These are phyloP conservation scores for Vitis hybrid DNA, from an alignment of 177 flowering plant genomes.

Conservation along the genomic window DNA sequence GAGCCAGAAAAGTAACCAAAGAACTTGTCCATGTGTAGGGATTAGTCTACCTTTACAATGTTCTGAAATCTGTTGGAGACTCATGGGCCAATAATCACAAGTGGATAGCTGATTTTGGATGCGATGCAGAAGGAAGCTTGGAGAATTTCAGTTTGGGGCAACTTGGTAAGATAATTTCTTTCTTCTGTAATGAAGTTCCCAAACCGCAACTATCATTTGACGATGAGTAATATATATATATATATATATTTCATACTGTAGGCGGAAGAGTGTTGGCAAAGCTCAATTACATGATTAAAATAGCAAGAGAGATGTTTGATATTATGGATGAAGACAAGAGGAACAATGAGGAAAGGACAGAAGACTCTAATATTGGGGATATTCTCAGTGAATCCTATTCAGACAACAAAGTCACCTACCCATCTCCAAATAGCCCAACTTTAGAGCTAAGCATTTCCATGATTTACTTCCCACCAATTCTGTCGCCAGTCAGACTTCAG, in stretches of 20 bases:
- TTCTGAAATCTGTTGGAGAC: neutral
- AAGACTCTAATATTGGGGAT: neutral
- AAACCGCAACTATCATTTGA: neutral
- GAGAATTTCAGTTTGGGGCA: slow-evolving; percentile 1
- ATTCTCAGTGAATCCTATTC: neutral
- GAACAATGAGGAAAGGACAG: neutral
- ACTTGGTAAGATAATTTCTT: slow-evolving; percentile 6
- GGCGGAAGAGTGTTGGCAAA: slow-evolving; percentile 3
- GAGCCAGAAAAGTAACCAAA: neutral
- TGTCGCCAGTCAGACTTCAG: slow-evolving; percentile 3
- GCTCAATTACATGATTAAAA: slow-evolving; percentile 3
- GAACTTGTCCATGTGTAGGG: neutral
- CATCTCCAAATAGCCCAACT: slow-evolving; percentile 3
- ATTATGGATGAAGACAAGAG: slow-evolving; percentile 5
- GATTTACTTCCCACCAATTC: neutral
- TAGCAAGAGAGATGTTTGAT: slow-evolving; percentile 2
- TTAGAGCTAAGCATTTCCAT: neutral
- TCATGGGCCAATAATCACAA: slow-evolving; percentile 13
- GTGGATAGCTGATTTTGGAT: neutral
- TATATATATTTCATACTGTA: neutral
- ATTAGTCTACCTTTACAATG: neutral
- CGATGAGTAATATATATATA: neutral
- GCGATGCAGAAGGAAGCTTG: neutral
- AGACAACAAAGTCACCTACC: neutral
- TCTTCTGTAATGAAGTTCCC: neutral